Evolutionary conservation across 2,329 filamentous ascomycete genomes (phyloP).

Genomic region (Peltaster fructicola): DNA sequence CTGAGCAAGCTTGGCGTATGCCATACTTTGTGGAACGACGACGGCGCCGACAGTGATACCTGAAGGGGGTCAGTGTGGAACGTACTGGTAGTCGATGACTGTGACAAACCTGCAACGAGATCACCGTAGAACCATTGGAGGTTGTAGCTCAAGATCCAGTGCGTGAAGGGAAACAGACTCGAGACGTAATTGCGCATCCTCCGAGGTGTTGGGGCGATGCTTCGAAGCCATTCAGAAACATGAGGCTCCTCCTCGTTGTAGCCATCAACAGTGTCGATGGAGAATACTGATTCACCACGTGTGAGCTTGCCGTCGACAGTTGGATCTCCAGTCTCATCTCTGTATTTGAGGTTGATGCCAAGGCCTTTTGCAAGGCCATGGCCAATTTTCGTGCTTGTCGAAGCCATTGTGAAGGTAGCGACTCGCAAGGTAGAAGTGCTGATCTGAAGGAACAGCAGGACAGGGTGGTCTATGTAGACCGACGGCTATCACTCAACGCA

Average conservation of each 20-base stretch:
- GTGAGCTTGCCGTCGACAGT: conserved; percentile 48
- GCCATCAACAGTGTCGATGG: conserved; percentile 51
- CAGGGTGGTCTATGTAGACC: background rate
- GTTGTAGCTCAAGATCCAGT: conserved; percentile 87
- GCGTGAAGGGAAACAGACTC: conserved; percentile 68
- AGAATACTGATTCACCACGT: conserved; percentile 64
- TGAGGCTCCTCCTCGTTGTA: conserved; percentile 75
- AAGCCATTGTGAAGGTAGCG: conserved; percentile 11
- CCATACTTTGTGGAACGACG: conserved; percentile 94
- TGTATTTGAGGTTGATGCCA: conserved; percentile 62
- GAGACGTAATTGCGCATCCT: conserved; percentile 44
- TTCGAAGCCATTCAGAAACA: conserved; percentile 50
- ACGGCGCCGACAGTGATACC: conserved; percentile 57
- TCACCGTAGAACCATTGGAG: conserved; percentile 76
- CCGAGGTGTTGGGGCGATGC: conserved; percentile 40
- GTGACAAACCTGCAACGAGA: conserved; percentile 57
- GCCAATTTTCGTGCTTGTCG: conserved; percentile 40
- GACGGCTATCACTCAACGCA: too few relatives aligned
- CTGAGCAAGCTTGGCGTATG: conserved; percentile 70
- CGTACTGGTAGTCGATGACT: conserved; percentile 1
- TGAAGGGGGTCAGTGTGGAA: conserved; percentile 11
- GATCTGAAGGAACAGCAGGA: background rate
- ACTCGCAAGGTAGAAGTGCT: too few relatives aligned
- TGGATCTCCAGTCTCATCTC: conserved; percentile 35
- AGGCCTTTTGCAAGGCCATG: conserved; percentile 60